A percentile compares a stretch with the other conserved stretches of the same genome.
Evolutionary conservation across 2,329 filamentous ascomycete genomes (phyloP).

Genomic region (Neofusicoccum umdonicola): DNA sequence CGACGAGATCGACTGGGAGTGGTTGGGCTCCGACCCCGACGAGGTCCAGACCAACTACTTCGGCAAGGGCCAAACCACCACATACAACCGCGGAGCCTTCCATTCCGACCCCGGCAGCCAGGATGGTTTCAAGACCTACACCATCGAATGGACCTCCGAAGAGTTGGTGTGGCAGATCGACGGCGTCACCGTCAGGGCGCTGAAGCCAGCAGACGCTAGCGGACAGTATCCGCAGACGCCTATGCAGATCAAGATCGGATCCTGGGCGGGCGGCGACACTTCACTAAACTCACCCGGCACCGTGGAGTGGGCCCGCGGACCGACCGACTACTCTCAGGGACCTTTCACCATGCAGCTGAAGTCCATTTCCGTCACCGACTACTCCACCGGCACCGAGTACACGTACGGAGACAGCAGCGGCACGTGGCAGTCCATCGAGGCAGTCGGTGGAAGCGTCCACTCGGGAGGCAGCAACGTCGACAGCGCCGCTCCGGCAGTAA

Average conservation of each 20-base stretch:
- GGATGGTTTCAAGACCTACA: constrained; percentile 76
- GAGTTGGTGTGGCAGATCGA: constrained; percentile 87
- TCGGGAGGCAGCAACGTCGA: constrained; percentile 56
- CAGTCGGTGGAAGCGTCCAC: constrained; percentile 76
- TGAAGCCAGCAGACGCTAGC: constrained; percentile 68
- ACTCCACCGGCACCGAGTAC: constrained; percentile 87
- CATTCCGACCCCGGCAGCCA: constrained; percentile 70
- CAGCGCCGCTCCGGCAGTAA: constrained; percentile 56
- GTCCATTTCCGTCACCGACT: constrained; percentile 76
- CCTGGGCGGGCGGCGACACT: constrained; percentile 88
- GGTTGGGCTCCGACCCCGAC: constrained; percentile 73
- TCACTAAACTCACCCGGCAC: constrained; percentile 80
- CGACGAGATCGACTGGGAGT: constrained; percentile 97
- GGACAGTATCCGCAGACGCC: constrained; percentile 90
- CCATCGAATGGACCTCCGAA: constrained; percentile 83
- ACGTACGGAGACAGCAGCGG: constrained; percentile 76
- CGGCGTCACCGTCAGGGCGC: constrained; percentile 71
- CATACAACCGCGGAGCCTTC: constrained; percentile 85
- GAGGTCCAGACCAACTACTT: constrained; percentile 98
- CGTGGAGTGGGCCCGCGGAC: constrained; percentile 83
- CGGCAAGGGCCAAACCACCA: constrained; percentile 80
- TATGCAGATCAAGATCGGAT: constrained; percentile 89
- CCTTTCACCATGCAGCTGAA: constrained; percentile 86
- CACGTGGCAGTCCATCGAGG: constrained; percentile 75
- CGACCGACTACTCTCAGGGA: constrained; percentile 77